phyloP scores from a whole-genome alignment of 108 stramenopile species.

The Cyclostephanos invisitatus region DNA sequence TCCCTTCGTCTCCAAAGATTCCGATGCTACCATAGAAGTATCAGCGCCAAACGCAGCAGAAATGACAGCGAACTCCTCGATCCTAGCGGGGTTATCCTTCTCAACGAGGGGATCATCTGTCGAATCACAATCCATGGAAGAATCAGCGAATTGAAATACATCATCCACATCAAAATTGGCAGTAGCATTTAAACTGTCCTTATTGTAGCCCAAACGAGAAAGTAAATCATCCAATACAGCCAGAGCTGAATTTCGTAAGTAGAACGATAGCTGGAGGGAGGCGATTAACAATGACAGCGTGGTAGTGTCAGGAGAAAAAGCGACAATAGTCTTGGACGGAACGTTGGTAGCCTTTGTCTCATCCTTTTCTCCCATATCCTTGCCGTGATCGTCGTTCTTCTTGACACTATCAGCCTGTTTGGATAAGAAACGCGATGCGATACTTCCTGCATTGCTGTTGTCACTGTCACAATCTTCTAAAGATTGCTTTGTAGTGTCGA shows the following conservation, averaged over 20 bases:
- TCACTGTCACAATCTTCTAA: conserved; percentile 8
- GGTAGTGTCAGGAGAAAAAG: conserved; percentile 38
- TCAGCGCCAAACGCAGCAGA: conserved; percentile 25
- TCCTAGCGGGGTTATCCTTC: conserved; percentile 37
- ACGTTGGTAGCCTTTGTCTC: neutral
- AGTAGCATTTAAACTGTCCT: conserved; percentile 1
- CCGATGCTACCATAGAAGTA: conserved; percentile 23
- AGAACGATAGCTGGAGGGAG: conserved; percentile 27
- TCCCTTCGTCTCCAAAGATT: conserved; percentile 76
- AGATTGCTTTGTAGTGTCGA: neutral
- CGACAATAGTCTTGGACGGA: neutral
- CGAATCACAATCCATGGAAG: conserved; percentile 5
- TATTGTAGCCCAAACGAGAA: neutral
- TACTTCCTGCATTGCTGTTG: conserved; percentile 40
- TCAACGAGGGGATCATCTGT: conserved; percentile 64
- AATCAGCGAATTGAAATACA: conserved; percentile 3
- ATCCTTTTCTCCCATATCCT: neutral
- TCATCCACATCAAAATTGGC: conserved; percentile 9
- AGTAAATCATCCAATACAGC: conserved; percentile 25
- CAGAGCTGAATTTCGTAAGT: conserved; percentile 30
- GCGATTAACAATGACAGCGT: conserved; percentile 39
- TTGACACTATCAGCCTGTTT: conserved; percentile 5
- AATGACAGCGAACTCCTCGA: neutral
- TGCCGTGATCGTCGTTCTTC: conserved; percentile 2
- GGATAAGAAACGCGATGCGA: conserved; percentile 35